Conservation (phyloP, 345 rosid species). For the Citrus inodora region DNA sequence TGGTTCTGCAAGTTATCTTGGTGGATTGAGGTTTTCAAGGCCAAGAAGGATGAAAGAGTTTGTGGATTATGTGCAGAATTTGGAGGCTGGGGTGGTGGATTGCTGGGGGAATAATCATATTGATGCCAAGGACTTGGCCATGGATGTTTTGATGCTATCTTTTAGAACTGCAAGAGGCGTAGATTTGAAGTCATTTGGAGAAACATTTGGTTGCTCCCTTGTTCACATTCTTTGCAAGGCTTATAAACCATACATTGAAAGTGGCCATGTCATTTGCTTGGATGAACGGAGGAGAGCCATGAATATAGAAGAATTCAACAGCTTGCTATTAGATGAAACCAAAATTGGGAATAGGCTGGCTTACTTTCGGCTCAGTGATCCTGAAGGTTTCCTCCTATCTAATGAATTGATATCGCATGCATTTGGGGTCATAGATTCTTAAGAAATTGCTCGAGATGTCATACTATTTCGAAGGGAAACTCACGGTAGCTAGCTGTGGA, state of each 20-base stretch:
- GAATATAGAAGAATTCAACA: constrained; percentile 37
- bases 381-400: constrained; percentile 85
- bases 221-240: constrained; percentile 50
- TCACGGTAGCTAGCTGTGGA: background rate
- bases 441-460: background rate
- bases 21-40: constrained; percentile 84
- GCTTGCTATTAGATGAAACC: constrained; percentile 25
- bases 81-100: constrained; percentile 51
- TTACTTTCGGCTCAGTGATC: constrained; percentile 71
- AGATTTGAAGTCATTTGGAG: constrained; percentile 52
- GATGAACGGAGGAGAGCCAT: constrained; percentile 50
- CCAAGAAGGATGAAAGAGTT: constrained; percentile 80
- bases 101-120: constrained; percentile 25
- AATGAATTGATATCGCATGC: constrained; percentile 82
- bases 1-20: constrained; percentile 86
- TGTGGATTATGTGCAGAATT: constrained; percentile 48
- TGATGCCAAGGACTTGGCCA: constrained; percentile 65
- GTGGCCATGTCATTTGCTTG: constrained; percentile 72
- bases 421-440: constrained; percentile 52
- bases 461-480: background rate
- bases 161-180: constrained; percentile 82
- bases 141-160: constrained; percentile 83
- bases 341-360: constrained; percentile 39
- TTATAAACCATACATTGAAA: constrained; percentile 59
- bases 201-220: constrained; percentile 60